Conservation (phyloP, 768 basidiomycete genomes). For the Phylloporus sp. region DNA sequence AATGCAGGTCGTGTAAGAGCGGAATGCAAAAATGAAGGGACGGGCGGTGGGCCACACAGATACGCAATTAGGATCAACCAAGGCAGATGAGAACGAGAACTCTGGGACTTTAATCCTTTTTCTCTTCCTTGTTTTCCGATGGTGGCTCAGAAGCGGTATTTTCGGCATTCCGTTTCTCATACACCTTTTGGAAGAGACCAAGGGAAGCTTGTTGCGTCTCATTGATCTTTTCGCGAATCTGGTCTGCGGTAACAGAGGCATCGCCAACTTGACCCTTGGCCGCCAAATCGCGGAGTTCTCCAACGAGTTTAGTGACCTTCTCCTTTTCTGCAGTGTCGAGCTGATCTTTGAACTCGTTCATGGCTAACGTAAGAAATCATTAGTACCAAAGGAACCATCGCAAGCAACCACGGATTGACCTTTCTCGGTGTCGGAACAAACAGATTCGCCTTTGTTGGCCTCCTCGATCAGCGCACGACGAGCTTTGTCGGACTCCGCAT, state of each 20-base stretch:
- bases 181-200: slow-evolving; percentile 96
- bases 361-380: slow-evolving; percentile 45
- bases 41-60: slow-evolving; percentile 12
- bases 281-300: slow-evolving; percentile 85
- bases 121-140: slow-evolving; percentile 56
- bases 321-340: slow-evolving; percentile 90
- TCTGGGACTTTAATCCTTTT: slow-evolving; percentile 66
- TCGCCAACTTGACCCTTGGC: slow-evolving; percentile 89
- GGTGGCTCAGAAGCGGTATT: slow-evolving; percentile 44
- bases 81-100: background rate
- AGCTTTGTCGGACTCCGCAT: slow-evolving; percentile 88
- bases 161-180: slow-evolving; percentile 88
- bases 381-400: background rate
- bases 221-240: slow-evolving; percentile 87
- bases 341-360: slow-evolving; percentile 98
- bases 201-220: slow-evolving; percentile 95
- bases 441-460: slow-evolving; percentile 93
- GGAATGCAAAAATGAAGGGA: slow-evolving; percentile 27
- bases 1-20: slow-evolving; percentile 14
- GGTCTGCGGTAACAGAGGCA: slow-evolving; percentile 72
- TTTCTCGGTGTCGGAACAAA: slow-evolving; percentile 94
- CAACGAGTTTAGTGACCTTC: slow-evolving; percentile 84
- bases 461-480: slow-evolving; percentile 90
- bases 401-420: slow-evolving; percentile 39
- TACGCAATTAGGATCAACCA: slow-evolving; percentile 6